phyloP scores from a whole-genome alignment of 1,284 basidiomycete species.

The Wallemia mellicola region DNA sequence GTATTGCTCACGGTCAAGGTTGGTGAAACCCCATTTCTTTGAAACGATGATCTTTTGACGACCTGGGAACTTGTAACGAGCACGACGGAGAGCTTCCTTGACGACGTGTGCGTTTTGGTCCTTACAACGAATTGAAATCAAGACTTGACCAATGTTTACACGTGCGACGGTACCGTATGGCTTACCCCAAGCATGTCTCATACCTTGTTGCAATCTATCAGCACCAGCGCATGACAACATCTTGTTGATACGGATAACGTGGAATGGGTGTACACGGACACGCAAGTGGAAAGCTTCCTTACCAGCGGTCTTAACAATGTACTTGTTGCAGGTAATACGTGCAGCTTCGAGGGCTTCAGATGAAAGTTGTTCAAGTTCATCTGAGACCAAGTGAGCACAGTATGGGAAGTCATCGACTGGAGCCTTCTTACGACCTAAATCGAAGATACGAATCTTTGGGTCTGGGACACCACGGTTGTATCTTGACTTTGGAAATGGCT shows the following conservation, averaged over 20 bases:
- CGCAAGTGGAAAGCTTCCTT: slow-evolving; percentile 98
- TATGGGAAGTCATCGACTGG: slow-evolving; percentile 91
- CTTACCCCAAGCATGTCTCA: slow-evolving; percentile 99
- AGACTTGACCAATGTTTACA: slow-evolving; percentile 90
- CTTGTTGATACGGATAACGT: slow-evolving; percentile 99
- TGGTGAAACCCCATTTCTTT: slow-evolving; percentile 96
- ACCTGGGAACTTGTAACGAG: slow-evolving; percentile 98
- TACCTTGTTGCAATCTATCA: slow-evolving; percentile 92
- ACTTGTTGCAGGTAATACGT: slow-evolving; percentile 98
- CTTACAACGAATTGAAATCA: slow-evolving; percentile 82
- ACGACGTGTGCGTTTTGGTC: slow-evolving; percentile 64
- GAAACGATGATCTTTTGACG: slow-evolving; percentile 96
- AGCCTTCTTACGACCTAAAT: slow-evolving; percentile 81
- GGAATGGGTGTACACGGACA: slow-evolving; percentile 93
- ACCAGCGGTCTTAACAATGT: slow-evolving; percentile 88
- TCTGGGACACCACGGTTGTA: slow-evolving; percentile 87
- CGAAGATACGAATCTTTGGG: slow-evolving; percentile 76
- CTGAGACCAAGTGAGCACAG: slow-evolving; percentile 84
- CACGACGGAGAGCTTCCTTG: slow-evolving; percentile 84
- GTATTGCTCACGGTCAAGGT: slow-evolving; percentile 74
- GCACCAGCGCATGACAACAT: slow-evolving; percentile 98
- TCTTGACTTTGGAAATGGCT: slow-evolving; percentile 42
- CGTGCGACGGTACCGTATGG: slow-evolving; percentile 85
- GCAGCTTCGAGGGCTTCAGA: slow-evolving; percentile 91
- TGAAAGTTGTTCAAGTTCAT: slow-evolving; percentile 93